Conservation (phyloP, 495 filamentous ascomycete species). For the Tuber borchii region DNA sequence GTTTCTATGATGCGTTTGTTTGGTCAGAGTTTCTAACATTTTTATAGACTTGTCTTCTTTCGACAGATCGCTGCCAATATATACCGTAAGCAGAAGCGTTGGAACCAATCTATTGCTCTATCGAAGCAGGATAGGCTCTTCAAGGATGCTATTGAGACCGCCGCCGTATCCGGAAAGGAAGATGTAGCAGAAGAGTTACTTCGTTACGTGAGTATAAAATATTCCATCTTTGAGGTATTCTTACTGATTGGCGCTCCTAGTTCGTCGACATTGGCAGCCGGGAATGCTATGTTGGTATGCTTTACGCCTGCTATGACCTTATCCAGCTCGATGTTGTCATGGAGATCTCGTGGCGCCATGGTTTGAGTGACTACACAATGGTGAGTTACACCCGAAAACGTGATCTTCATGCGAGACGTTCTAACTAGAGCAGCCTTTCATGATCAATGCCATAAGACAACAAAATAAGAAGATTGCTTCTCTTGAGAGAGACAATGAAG, state of each 20-base stretch:
- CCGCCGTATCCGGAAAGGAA: constrained; percentile 83
- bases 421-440: constrained; percentile 58
- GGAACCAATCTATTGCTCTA: constrained; percentile 97
- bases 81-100: constrained; percentile 99
- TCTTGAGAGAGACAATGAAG: constrained; percentile 94
- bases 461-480: constrained; percentile 76
- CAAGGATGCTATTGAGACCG: constrained; percentile 98
- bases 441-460: constrained; percentile 95
- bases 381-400: constrained; percentile 27
- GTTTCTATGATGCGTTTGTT: constrained; percentile 13
- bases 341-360: constrained; percentile 95
- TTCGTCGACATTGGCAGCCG: constrained; percentile 99
- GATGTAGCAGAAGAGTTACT: constrained; percentile 94
- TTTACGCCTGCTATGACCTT: constrained; percentile 97
- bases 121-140: constrained; percentile 99
- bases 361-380: constrained; percentile 96
- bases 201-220: constrained; percentile 72
- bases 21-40: constrained; percentile 25
- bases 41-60: constrained; percentile 80
- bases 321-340: constrained; percentile 86
- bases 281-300: constrained; percentile 98
- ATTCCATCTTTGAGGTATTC: constrained; percentile 12
- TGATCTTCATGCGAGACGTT: constrained; percentile 12
- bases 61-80: constrained; percentile 96
- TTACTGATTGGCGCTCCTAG: constrained; percentile 49